Percentiles rank a stretch among this genome's conserved stretches.
Conservation (phyloP, 768 basidiomycete species). For the Kwoniella newhampshirensis region DNA sequence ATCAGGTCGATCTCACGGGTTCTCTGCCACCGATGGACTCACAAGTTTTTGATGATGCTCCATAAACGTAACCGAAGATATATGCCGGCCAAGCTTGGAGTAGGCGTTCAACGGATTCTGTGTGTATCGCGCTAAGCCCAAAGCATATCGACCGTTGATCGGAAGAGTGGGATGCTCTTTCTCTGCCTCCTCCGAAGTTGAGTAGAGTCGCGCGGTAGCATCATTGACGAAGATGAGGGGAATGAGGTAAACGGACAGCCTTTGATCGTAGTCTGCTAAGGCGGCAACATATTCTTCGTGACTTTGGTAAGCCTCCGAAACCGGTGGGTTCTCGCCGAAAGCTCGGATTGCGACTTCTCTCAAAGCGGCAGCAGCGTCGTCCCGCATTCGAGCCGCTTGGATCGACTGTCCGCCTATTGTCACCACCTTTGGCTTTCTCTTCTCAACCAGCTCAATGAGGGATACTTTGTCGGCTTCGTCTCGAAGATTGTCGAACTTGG, state of each 20-base stretch:
- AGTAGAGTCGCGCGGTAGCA: constrained; percentile 89
- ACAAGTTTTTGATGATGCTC: constrained; percentile 85
- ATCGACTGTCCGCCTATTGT: constrained; percentile 85
- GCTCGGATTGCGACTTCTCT: constrained; percentile 36
- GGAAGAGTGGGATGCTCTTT: constrained; percentile 80
- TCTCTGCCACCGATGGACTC: constrained; percentile 38
- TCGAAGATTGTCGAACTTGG: constrained; percentile 80
- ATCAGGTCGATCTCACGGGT: background rate
- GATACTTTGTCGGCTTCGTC: constrained; percentile 68
- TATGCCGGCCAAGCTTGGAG: constrained; percentile 80
- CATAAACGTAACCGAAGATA: constrained; percentile 77
- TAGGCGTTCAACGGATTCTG: constrained; percentile 95
- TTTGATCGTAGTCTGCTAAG: constrained; percentile 27
- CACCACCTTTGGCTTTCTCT: constrained; percentile 81
- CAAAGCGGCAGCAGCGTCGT: constrained; percentile 40
- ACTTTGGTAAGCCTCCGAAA: constrained; percentile 26
- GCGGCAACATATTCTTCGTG: constrained; percentile 41
- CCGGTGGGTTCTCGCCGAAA: constrained; percentile 31
- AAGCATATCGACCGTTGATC: constrained; percentile 80
- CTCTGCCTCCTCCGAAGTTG: constrained; percentile 79
- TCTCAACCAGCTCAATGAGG: constrained; percentile 76
- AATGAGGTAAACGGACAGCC: constrained; percentile 25
- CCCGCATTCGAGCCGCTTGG: constrained; percentile 59
- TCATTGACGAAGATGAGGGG: constrained; percentile 76
- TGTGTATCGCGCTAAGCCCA: constrained; percentile 86